Evolutionary conservation across 179 eudicot species (phyloP).

Genomic region (Patellifolia procumbens): DNA sequence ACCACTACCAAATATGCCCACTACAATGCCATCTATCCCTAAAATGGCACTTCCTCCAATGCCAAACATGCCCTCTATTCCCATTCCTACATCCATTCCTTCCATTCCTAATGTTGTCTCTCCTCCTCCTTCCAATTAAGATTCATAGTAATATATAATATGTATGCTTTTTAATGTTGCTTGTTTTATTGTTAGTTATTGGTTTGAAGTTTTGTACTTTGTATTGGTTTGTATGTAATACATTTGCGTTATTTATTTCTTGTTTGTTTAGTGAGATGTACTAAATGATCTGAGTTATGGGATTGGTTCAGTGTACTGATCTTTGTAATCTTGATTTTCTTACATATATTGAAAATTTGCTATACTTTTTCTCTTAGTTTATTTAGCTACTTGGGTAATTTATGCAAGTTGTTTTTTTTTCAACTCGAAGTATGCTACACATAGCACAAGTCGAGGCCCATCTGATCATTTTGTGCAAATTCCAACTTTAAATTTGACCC

Average conservation of each 20-base stretch:
- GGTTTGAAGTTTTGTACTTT: too few relatives aligned
- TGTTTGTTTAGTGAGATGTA: background rate
- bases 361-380: background rate
- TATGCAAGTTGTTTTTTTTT: too few relatives aligned
- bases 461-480: too few relatives aligned
- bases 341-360: too few relatives aligned
- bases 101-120: slow-evolving; percentile 13
- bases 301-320: background rate
- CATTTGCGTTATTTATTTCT: background rate
- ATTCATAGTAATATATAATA: background rate
- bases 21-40: slow-evolving; percentile 22
- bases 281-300: background rate
- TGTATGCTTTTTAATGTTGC: background rate
- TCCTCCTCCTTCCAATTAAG: slow-evolving; percentile 30
- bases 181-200: too few relatives aligned
- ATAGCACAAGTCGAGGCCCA: too few relatives aligned
- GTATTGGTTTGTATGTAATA: background rate
- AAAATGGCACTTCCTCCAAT: slow-evolving; percentile 13
- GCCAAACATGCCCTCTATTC: slow-evolving; percentile 25
- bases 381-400: too few relatives aligned
- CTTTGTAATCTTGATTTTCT: too few relatives aligned
- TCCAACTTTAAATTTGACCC: too few relatives aligned
- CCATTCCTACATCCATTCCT: slow-evolving; percentile 24
- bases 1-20: slow-evolving; percentile 18
- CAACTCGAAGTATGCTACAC: too few relatives aligned